Percentiles rank a stretch among this genome's conserved stretches.
These are phyloP conservation scores for Sisymbrium altissimum DNA, from an alignment of 345 rosid species.

Conservation along the genomic window DNA sequence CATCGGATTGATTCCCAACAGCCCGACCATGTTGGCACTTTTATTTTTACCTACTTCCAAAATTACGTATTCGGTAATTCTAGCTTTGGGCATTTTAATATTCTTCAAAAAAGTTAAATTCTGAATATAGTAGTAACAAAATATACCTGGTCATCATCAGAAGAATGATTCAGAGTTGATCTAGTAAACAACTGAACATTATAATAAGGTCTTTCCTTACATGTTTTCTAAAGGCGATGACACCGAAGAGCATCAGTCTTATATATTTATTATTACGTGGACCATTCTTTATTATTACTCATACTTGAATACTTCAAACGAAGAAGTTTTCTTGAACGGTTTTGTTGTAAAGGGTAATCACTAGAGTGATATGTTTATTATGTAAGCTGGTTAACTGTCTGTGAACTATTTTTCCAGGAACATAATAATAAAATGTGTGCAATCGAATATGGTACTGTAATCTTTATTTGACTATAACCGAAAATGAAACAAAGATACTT, in stretches of 20 bases:
- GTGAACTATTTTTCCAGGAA: not conserved
- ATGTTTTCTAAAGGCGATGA: not conserved
- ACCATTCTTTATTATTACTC: not conserved
- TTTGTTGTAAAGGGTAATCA: not conserved
- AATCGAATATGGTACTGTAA: not conserved
- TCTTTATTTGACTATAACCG: not conserved
- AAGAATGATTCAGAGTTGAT: conserved; percentile 21
- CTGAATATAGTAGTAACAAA: not conserved
- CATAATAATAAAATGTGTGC: not conserved
- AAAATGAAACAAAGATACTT: not conserved
- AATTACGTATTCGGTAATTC: not conserved
- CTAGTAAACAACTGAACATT: not conserved
- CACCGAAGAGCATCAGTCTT: not conserved
- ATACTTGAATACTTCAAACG: conserved; percentile 18
- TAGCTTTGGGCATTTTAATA: not conserved
- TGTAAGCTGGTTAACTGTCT: not conserved
- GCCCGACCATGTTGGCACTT: not conserved
- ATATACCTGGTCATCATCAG: not conserved
- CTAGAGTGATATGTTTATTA: not conserved
- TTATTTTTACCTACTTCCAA: not conserved
- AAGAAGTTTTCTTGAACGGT: not conserved
- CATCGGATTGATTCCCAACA: not conserved
- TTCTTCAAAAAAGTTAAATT: not conserved
- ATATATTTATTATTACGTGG: not conserved
- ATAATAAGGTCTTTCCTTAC: not conserved